Percentiles rank a stretch among this genome's conserved stretches.
phyloP scores from a whole-genome alignment of 176 grass and related monocot genomes.

The Oryza brachyantha region DNA sequence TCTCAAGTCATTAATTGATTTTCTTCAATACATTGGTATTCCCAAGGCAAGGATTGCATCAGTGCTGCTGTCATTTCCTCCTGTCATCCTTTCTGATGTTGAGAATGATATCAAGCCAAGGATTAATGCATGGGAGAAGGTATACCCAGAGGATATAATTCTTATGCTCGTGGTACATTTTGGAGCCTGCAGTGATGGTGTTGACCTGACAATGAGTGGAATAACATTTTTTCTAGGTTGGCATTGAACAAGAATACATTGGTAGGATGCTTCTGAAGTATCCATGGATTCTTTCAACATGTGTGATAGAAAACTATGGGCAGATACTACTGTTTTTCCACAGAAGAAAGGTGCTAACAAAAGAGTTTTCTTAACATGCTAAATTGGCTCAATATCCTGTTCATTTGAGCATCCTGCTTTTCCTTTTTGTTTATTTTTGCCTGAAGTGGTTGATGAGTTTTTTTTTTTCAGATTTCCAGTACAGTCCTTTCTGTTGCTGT shows the following conservation, averaged over 20 bases:
- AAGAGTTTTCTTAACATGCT: not conserved
- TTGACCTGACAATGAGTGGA: slow-evolving; percentile 11
- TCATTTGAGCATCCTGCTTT: not conserved
- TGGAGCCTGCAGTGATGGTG: not conserved
- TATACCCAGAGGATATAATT: slow-evolving; percentile 21
- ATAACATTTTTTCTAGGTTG: slow-evolving; percentile 52
- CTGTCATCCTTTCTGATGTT: slow-evolving; percentile 59
- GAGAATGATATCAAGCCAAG: slow-evolving; percentile 71
- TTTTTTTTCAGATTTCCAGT: slow-evolving; percentile 58
- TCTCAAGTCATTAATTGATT: slow-evolving; percentile 58
- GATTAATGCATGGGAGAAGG: slow-evolving; percentile 71
- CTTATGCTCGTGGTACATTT: not conserved
- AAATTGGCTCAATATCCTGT: not conserved
- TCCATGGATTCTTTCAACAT: slow-evolving; percentile 88
- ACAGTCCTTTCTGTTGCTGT: slow-evolving; percentile 39
- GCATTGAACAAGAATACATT: slow-evolving; percentile 56
- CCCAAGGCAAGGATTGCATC: slow-evolving; percentile 39
- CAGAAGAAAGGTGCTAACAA: slow-evolving; percentile 46
- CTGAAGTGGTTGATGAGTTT: slow-evolving; percentile 1
- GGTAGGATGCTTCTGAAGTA: slow-evolving; percentile 69
- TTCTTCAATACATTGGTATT: slow-evolving; percentile 43
- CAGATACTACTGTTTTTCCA: slow-evolving; percentile 59
- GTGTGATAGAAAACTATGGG: slow-evolving; percentile 70
- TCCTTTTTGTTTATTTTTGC: not conserved
- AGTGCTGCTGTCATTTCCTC: slow-evolving; percentile 71